Conservation (phyloP, 768 basidiomycete species). For the Leccinum pellstonianum region DNA sequence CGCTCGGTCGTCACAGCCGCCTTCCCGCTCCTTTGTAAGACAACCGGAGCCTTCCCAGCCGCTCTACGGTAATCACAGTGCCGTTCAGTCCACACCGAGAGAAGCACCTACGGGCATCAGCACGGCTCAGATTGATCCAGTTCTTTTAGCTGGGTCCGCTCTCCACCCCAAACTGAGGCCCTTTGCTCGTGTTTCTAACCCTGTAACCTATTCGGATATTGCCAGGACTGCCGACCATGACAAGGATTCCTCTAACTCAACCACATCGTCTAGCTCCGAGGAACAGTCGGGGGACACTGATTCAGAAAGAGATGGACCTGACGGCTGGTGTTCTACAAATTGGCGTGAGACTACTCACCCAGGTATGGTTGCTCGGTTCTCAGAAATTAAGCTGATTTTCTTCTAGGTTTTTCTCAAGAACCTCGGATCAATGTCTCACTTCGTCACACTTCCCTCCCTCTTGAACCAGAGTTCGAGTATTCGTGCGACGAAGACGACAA, state of each 20-base stretch:
- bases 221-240: background rate
- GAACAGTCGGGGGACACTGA: background rate
- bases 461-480: background rate
- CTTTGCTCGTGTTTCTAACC: background rate
- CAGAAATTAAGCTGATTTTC: background rate
- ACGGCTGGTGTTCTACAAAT: background rate
- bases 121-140: background rate
- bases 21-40: background rate
- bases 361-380: background rate
- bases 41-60: background rate
- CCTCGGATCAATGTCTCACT: no score
- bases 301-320: background rate
- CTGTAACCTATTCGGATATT: background rate
- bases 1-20: background rate
- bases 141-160: background rate
- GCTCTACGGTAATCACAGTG: background rate
- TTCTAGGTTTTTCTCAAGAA: background rate
- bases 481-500: background rate
- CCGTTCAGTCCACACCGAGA: background rate
- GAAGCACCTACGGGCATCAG: no score
- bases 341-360: background rate
- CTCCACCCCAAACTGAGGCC: background rate
- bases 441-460: background rate
- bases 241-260: background rate
- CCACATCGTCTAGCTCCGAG: background rate